phyloP scores from a whole-genome alignment of 768 basidiomycete species.

The Suillus brevipes region DNA sequence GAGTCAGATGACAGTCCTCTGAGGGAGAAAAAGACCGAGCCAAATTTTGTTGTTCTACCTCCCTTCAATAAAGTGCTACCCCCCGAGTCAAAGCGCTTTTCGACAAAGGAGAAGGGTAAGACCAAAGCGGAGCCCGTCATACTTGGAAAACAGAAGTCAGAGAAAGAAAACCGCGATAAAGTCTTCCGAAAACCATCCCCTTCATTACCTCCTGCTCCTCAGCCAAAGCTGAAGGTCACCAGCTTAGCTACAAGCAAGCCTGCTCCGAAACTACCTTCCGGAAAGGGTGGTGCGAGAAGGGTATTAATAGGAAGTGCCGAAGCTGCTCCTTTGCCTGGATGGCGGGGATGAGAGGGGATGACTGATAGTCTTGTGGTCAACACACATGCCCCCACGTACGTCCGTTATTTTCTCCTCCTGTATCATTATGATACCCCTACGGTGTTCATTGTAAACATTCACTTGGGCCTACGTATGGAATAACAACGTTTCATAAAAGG shows the following conservation, averaged over 20 bases:
- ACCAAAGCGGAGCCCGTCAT: constrained; percentile 26
- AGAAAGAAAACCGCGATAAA: constrained; percentile 39
- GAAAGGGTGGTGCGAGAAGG: constrained; percentile 56
- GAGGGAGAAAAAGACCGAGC: constrained; percentile 47
- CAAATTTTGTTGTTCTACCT: constrained; percentile 29
- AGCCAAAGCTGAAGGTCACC: constrained; percentile 15
- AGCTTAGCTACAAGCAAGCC: constrained; percentile 13
- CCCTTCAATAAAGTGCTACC: constrained; percentile 27
- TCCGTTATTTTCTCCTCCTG: neutral
- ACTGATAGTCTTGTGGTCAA: constrained; percentile 8
- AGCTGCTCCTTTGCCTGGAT: constrained; percentile 51
- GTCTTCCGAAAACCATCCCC: constrained; percentile 31
- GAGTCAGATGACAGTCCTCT: constrained; percentile 52
- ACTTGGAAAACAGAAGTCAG: constrained; percentile 31
- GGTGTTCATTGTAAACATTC: constrained; percentile 1
- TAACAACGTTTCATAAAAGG: neutral
- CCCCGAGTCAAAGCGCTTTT: constrained; percentile 24
- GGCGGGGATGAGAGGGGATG: constrained; percentile 43
- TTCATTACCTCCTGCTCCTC: constrained; percentile 17
- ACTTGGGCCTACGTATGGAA: neutral
- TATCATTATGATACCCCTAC: constrained; percentile 11
- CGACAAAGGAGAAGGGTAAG: constrained; percentile 44
- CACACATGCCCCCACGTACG: neutral
- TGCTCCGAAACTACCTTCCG: constrained; percentile 32
- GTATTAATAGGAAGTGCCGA: constrained; percentile 69